phyloP scores from a whole-genome alignment of 2,329 filamentous ascomycete genomes.

The Calonectria naviculata region DNA sequence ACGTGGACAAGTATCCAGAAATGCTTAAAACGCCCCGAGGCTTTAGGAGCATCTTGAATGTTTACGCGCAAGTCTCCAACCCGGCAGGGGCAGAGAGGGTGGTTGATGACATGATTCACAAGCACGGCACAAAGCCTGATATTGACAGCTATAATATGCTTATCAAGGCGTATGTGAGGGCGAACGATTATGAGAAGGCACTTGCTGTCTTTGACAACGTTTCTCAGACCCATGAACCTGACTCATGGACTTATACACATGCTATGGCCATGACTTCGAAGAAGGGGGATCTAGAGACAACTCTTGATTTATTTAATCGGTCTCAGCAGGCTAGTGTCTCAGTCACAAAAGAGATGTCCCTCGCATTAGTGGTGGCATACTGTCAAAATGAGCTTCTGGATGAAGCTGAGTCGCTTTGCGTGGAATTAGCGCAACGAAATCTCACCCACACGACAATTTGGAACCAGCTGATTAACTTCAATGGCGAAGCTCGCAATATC shows the following conservation, averaged over 20 bases:
- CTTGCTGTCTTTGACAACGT: constrained; percentile 73
- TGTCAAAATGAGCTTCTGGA: constrained; percentile 55
- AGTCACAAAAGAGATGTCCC: constrained; percentile 68
- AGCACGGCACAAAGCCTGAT: constrained; percentile 68
- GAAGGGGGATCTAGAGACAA: constrained; percentile 78
- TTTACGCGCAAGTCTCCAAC: constrained; percentile 77
- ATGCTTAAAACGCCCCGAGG: constrained; percentile 48
- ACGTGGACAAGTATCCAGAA: constrained; percentile 48
- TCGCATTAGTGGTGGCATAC: constrained; percentile 75
- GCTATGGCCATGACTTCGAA: constrained; percentile 78
- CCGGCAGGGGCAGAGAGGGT: constrained; percentile 66
- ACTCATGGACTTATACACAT: constrained; percentile 75
- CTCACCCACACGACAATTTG: constrained; percentile 73
- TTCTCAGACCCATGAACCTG: constrained; percentile 60
- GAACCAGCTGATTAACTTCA: constrained; percentile 80
- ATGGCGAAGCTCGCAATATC: constrained; percentile 71
- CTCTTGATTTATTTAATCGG: constrained; percentile 72
- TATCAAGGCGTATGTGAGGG: constrained; percentile 75
- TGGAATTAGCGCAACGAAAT: constrained; percentile 63
- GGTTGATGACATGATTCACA: constrained; percentile 69
- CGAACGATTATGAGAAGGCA: constrained; percentile 74
- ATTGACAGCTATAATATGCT: constrained; percentile 79
- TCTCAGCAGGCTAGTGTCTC: constrained; percentile 65
- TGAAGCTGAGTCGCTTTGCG: constrained; percentile 51
- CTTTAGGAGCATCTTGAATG: constrained; percentile 73